Evolutionary conservation across 192 early-diverging fungal genomes (phyloP), one percentile per base, ranked within the genome.

Genomic region (Gigaspora rosea): DNA sequence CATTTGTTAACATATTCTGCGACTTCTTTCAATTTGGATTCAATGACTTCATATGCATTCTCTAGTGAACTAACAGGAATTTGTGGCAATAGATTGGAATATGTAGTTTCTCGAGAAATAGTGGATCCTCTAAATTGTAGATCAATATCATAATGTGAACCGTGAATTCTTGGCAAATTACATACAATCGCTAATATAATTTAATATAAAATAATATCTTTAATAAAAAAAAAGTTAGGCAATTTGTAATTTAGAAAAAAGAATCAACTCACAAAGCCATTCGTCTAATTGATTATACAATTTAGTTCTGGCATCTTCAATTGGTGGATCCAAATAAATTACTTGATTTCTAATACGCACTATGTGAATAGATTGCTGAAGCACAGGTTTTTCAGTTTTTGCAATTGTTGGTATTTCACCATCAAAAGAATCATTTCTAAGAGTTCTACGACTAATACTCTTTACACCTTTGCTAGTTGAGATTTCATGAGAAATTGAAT

Each of bases 301-400:
- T 48, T 90, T 88, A 11, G 90, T 90, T 27, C 97, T 91, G 0
- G 98, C 97, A 71, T 94, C 88, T 82, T 99, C 97, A 33, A 99
- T 85, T 47, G 98, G 96, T 51, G 98, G 98, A 70, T 97, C 92
- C 33, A 99, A 82, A 79, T 91, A 97, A 92, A 99, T 97, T 78
- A 94, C 89, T 85, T 98, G 97, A 88, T 99, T 96, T 74, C 88
- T 88, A 79, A 98, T 92, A 47, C 91, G 87, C 71, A 98, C 86
- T 83, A 97, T 94, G 71, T 97, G 95, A 12, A 96, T 88, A 49
- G 94, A 83, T 8, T 88, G 80, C 66, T 91, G 86, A 27, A 96
- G 84, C 50, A 82, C 76, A 9, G 95, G 93, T 79, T 84, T 89
- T 20, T 91, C 88, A 32, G 85, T 82, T 47, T 61, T 76, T 70